phyloP scores from a whole-genome alignment of 768 basidiomycete genomes.

The Kwoniella sp. region DNA sequence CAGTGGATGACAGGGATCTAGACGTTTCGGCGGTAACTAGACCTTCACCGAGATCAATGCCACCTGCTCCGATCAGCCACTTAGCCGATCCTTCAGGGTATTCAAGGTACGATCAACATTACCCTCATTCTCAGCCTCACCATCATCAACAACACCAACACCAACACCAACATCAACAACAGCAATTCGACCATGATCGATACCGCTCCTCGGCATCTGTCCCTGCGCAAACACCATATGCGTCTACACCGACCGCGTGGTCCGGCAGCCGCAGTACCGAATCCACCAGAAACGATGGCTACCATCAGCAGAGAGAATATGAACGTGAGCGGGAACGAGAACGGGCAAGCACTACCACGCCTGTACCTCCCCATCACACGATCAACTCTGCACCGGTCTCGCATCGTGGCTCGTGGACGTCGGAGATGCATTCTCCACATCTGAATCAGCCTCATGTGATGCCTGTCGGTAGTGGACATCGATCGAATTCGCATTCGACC shows the following conservation, averaged over 20 bases:
- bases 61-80: slow-evolving; percentile 2
- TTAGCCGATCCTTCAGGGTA: slow-evolving; percentile 9
- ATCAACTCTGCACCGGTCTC: not conserved
- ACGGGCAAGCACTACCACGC: slow-evolving; percentile 11
- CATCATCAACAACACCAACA: slow-evolving; percentile 1
- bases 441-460: slow-evolving; percentile 4
- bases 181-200: slow-evolving; percentile 23
- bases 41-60: slow-evolving; percentile 28
- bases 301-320: not conserved
- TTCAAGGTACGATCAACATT: slow-evolving; percentile 18
- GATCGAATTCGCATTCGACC: slow-evolving; percentile 5
- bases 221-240: slow-evolving; percentile 12
- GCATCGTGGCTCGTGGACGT: slow-evolving; percentile 2
- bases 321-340: not conserved
- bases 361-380: slow-evolving; percentile 11
- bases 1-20: slow-evolving; percentile 39
- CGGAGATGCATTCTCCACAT: slow-evolving; percentile 2
- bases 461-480: not conserved
- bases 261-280: not conserved
- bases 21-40: slow-evolving; percentile 26
- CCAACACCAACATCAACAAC: slow-evolving; percentile 1
- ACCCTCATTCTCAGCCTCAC: not conserved
- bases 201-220: slow-evolving; percentile 22
- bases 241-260: slow-evolving; percentile 10
- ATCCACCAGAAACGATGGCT: slow-evolving; percentile 1